Evolutionary conservation across 768 basidiomycete species (phyloP), one percentile per base, ranked within the genome.

Genomic region (Auricularia sp.): DNA sequence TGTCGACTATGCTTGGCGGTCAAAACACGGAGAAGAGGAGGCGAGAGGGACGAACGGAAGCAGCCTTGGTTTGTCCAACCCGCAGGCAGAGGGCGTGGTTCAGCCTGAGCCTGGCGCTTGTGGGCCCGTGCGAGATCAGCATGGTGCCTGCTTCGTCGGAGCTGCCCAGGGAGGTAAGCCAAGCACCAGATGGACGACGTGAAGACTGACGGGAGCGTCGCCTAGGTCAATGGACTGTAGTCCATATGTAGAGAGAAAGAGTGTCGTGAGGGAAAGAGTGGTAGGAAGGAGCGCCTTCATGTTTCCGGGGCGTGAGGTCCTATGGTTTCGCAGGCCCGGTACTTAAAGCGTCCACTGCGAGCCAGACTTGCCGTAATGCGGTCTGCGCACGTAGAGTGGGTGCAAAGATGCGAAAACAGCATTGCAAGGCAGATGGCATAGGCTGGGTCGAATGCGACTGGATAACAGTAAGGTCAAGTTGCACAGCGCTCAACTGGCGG

Each of bases 1-100:
- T 81, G 70, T 89, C 87, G 59, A 85, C 87, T 5, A 67, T 36
- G 16, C 3, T 29, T 39, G 34, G 23, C n/a, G 29, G 21, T 54
- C 34, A 23, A 59, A n/a, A 62, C 11, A 21, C 42, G 10, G 16
- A n/a, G 18, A 36, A 51, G 8, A 4, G 61, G 36, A 36, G 6
- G 18, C 16, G 21, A 39, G 33, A 6, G 21, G 5, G n/a, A 65
- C 68, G 14, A 36, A 70, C 69, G 65, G 51, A 68, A 66, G 61
- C 71, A 72, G 44, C 70, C 70, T 36, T 66, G 58, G 14, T 58
- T 62, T 58, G 68, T 65, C 71, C 71, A 72, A 18, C 67, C 69
- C 18, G 67, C 66, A 29, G 71, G 69, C 12, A 71, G 63, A 3
- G 66, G 47, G 21, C 47, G 47, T 42, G 39, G 39, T 14, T 42